These are phyloP conservation scores for Diplotaxis tenuifolia DNA, from an alignment of 345 rosid genomes.

Conservation along the genomic window DNA sequence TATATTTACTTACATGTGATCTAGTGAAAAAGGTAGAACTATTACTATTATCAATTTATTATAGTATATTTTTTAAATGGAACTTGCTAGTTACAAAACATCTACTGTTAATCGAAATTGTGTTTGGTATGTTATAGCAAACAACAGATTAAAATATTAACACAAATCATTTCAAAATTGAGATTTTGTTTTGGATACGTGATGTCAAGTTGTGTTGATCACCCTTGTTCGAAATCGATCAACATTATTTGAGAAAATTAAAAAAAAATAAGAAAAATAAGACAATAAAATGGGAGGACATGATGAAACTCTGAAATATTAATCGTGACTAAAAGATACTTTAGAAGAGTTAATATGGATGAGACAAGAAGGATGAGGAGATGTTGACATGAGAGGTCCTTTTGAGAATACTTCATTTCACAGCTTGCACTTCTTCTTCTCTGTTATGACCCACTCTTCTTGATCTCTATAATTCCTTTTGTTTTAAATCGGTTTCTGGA, in stretches of 20 bases:
- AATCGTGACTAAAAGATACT: conserved; percentile 2
- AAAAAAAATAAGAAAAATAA: neutral
- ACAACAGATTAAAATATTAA: neutral
- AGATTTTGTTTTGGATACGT: neutral
- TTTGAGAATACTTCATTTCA: conserved; percentile 19
- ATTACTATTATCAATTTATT: no score
- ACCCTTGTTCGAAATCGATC: no score
- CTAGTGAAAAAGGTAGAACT: neutral
- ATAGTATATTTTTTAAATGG: neutral
- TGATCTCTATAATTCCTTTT: neutral
- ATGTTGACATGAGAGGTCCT: conserved; percentile 32
- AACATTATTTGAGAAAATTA: neutral
- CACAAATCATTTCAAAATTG: neutral
- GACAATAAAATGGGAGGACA: neutral
- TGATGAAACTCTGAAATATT: neutral
- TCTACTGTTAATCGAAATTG: no score
- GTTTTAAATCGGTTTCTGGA: conserved; percentile 10
- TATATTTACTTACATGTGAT: neutral
- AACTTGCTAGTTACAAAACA: neutral
- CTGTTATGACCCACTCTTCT: conserved; percentile 28
- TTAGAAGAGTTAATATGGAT: conserved; percentile 9
- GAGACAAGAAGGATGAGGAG: conserved; percentile 26
- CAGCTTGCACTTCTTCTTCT: conserved; percentile 38
- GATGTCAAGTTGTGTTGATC: no score
- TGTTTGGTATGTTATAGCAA: neutral